Evolutionary conservation across 495 filamentous ascomycete genomes (phyloP), one percentile per base, ranked within the genome.

Genomic region (Aspergillus hancockii): DNA sequence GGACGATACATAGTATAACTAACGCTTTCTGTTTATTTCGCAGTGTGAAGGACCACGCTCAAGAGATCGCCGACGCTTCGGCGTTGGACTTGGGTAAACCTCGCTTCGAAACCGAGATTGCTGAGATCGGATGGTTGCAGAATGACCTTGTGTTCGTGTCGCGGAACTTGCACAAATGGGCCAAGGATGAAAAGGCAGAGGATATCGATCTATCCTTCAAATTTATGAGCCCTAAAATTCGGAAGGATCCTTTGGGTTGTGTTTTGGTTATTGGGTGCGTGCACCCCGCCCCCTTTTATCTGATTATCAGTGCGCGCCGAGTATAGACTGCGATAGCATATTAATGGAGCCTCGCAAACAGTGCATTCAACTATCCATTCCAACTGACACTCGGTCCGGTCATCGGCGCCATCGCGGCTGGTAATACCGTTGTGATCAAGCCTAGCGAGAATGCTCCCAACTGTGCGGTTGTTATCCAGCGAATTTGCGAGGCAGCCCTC

Each of bases 321-420:
- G 12, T n/a, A 22, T 22, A 2, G 12, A 3, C 10, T 22, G 19
- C 19, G 19, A 2, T 9, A 47, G 19, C 43, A 9, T 21, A 50
- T 54, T 64, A 61, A 67, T 25, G 7, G 4, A 16, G 8, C 49
- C 10, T 51, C 41, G 10, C 51, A 10, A 51, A 47, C 45, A 88
- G 86, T 49, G 82, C 92, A 45, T 98, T 89, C 79, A 98, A 98
- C 79, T 96, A 89, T 73, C 94, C 94, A 43, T 74, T 96, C 66
- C 88, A 92, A 67, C 79, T 97, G 18, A 82, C 85, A 25, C 63
- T 98, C 23, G 83, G 84, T 8, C 93, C 94, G 13, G 68, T 95
- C 34, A 82, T 97, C 51, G 94, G 93, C 54, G 94, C 93, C 57
- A 97, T 97, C 60, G 87, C 88, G 28, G 93, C 92, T 22, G 94